phyloP scores from a whole-genome alignment of 345 rosid species.

The Moricandia arvensis region DNA sequence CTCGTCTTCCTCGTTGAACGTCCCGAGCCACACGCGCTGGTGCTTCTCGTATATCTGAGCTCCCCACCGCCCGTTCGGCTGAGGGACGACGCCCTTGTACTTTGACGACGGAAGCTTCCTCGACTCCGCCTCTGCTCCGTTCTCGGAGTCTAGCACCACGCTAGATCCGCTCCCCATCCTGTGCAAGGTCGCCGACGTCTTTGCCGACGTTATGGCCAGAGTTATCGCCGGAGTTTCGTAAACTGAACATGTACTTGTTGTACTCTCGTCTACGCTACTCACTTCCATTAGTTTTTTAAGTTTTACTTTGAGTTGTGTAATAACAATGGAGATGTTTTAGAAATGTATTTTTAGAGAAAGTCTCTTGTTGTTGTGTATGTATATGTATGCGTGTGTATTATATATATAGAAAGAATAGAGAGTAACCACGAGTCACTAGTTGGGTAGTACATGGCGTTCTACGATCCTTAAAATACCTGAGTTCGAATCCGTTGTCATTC shows the following conservation, averaged over 20 bases:
- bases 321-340: constrained; percentile 9
- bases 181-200: too few relatives aligned
- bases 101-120: constrained; percentile 84
- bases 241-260: constrained; percentile 45
- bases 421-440: too few relatives aligned
- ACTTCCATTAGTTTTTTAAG: constrained; percentile 42
- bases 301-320: not conserved
- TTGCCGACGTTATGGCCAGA: constrained; percentile 19
- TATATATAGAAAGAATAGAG: constrained; percentile 23
- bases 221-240: constrained; percentile 26
- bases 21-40: constrained; percentile 96
- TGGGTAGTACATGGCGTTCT: too few relatives aligned
- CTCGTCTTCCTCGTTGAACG: constrained; percentile 83
- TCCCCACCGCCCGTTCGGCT: constrained; percentile 99
- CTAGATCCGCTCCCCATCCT: constrained; percentile 62
- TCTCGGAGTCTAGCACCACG: constrained; percentile 60
- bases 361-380: not conserved
- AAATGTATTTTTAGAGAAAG: constrained; percentile 16
- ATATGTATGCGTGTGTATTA: not conserved
- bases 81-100: constrained; percentile 96
- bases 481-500: too few relatives aligned
- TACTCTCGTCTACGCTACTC: constrained; percentile 61
- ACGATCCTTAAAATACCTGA: too few relatives aligned
- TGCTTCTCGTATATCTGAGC: constrained; percentile 99
- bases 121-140: constrained; percentile 77